Base-by-base conservation (phyloP, 306 rosid genomes). In the Erythrophleum fordii region DNA sequence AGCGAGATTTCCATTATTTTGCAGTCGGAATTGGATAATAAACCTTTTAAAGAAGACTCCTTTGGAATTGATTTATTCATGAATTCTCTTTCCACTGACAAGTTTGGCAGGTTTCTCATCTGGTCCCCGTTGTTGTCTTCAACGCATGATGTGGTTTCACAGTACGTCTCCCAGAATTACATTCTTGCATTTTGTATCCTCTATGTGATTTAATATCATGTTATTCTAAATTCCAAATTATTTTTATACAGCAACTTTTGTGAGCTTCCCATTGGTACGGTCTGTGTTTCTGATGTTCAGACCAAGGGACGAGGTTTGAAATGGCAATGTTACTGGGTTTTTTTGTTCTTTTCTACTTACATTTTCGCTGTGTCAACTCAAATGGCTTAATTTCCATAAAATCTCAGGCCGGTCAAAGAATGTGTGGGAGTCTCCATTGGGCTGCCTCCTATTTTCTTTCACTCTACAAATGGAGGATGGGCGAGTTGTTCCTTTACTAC, bases 401-500 rank as follows among this genome's bases (percentile, higher is more conserved):
- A 81, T 77, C 69, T 72, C 86, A 93, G 99, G 99, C 73, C 91
- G 99, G 74, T 88, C 97, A 2, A 93, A 91, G 91, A 96, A 96
- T 89, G 80, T 83, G 69, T 96, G 97, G 98, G 94, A 96, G 59
- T 96, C 99, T 76, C 97, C 97, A 10, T 82, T 76, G 68, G 99
- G 98, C 44, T 90, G 94, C 85, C 97, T 96, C 52, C 48, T 93
- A 89, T 96, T 92, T 87, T 93, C 99, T 77, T 92, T 93, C 80
- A 92, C 89, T 46, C 17, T 88, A 81, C 97, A 93, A 87, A 88
- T 96, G 97, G 98, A 90, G 83, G 91, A 93, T 53, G 99, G 97
- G 31, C 86, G 92, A 53, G 60, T 87, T 0, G 92, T 96, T 83
- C 98, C 98, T 77, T 88, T 93, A 28, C 67, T 92, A 52, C 98